Base-by-base conservation (phyloP, 2,329 filamentous ascomycete genomes). In the Exserohilum turcica region DNA sequence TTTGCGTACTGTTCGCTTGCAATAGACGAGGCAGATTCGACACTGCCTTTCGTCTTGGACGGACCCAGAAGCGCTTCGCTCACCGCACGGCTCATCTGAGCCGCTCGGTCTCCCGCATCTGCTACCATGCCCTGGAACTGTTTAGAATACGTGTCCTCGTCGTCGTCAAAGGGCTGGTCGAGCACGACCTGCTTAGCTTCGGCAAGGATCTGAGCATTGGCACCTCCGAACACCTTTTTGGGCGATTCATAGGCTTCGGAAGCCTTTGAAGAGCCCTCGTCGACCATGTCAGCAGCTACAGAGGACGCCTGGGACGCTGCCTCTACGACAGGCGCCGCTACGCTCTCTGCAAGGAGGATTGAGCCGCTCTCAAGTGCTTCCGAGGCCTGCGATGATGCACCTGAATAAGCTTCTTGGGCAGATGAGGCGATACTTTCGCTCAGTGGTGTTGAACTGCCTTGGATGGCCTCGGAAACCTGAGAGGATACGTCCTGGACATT, bases 1-100 rank as follows among this genome's bases (percentile, higher is more conserved):
- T 78, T 81, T 13, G 79, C 77, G 57, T 85, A 86, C 58, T 84
- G 80, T 44, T 83, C 82, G 40, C 76, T 79, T 28, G 82, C 83
- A 28, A 85, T 61, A 40, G 81, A 84, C 2, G 78, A 81, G 6
- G 79, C 75, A 37, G 79, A 80, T 55, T 82, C 80, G 3, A 78
- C 77, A 18, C 69, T 72, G 5, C 79, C 79, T 59, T 80, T 75
- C 2, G 78, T 77, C 44, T 69, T 78, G 1, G 78, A 71, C 12
- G 78, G 72, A 36, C 78, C 75, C 24, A 82, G 65, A 8, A 83
- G 68, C 21, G 82, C 84, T 70, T 85, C 82, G 53, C 80, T 82
- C 27, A 85, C 80, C 27, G 80, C 82, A 61, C 76, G 77, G 12
- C 80, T 85, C 38, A 85, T 74, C 31, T 83, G 78, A 42, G 77